Evolutionary conservation across 441 rosid genomes (phyloP).

Genomic region (Hypseocharis bilobata): DNA sequence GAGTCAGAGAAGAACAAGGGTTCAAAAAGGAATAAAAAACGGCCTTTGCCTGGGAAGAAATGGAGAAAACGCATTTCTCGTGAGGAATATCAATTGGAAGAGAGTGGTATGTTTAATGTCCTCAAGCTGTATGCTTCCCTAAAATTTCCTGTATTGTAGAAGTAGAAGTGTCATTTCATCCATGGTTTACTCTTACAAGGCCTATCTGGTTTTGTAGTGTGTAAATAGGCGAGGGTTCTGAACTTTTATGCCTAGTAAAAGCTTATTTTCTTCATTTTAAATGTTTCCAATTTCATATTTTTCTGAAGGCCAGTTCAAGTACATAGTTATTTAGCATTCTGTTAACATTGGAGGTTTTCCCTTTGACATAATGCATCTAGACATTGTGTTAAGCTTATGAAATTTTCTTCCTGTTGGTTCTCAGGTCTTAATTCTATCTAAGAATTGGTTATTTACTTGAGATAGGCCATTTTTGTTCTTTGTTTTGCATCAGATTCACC

Average conservation of each 20-base stretch:
- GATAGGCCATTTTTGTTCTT: too few relatives aligned
- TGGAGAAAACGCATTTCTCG: conserved; percentile 60
- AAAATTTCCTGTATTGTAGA: too few relatives aligned
- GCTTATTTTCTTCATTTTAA: background rate
- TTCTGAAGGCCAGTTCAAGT: background rate
- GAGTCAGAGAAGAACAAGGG: conserved; percentile 36
- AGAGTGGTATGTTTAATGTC: conserved; percentile 41
- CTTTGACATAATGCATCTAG: background rate
- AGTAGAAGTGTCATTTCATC: background rate
- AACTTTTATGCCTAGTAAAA: background rate
- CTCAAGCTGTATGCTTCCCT: conserved; percentile 10
- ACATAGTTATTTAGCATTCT: background rate
- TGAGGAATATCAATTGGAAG: conserved; percentile 47
- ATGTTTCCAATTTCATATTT: background rate
- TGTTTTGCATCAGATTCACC: too few relatives aligned
- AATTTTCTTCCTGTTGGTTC: too few relatives aligned
- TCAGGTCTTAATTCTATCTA: too few relatives aligned
- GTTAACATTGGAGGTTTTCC: conserved; percentile 1
- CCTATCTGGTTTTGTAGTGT: background rate
- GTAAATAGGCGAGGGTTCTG: background rate
- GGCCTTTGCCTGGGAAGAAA: conserved; percentile 81
- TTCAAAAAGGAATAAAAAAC: conserved; percentile 43
- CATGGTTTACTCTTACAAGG: background rate
- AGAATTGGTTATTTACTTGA: too few relatives aligned
- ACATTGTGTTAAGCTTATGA: background rate